Evolutionary conservation across 129 eudicot genomes (phyloP).

Genomic region (Artemisia annua): DNA sequence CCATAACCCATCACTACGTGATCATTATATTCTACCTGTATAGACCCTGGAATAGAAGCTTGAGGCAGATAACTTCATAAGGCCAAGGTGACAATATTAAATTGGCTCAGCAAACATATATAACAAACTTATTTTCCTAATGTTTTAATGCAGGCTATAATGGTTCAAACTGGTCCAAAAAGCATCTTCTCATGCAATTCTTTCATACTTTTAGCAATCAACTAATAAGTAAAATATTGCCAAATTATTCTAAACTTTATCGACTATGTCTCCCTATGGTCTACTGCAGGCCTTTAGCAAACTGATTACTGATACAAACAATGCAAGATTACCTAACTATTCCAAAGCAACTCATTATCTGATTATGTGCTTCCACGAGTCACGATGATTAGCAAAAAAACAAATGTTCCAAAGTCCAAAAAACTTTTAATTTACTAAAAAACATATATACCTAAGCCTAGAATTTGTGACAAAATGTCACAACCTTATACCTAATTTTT

Average conservation of each 20-base stretch:
- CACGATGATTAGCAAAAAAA: background rate
- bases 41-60: background rate
- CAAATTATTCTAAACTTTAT: constrained; percentile 7
- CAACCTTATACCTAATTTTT: constrained; percentile 3
- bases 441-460: background rate
- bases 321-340: background rate
- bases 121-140: no score
- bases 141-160: no score
- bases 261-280: background rate
- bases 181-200: background rate
- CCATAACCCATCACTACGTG: background rate
- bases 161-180: no score
- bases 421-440: background rate
- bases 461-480: background rate
- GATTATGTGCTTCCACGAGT: background rate
- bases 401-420: background rate
- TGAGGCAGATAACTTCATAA: constrained; percentile 1
- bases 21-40: background rate
- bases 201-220: background rate
- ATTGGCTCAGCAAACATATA: background rate
- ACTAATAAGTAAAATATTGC: background rate
- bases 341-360: background rate
- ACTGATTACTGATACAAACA: constrained; percentile 16
- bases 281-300: background rate
- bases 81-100: background rate